phyloP scores from a whole-genome alignment of 2,329 filamentous ascomycete species.

The Aspergillus aculeatus region DNA sequence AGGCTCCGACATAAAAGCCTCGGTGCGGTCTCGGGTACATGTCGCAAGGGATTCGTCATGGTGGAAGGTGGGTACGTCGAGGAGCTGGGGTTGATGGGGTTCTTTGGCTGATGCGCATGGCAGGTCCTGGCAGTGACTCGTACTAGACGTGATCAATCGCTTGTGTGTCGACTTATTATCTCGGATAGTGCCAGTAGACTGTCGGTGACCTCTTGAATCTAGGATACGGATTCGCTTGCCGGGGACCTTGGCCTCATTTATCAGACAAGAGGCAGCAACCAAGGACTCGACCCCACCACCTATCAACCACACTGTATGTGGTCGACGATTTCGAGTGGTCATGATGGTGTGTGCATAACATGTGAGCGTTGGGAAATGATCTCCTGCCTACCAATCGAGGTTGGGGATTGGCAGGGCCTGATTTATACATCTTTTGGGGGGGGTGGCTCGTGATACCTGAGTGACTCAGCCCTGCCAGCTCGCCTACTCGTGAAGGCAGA shows the following conservation, averaged over 20 bases:
- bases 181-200: neutral
- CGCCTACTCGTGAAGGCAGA: neutral
- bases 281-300: neutral
- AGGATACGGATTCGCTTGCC: neutral
- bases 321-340: neutral
- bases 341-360: neutral
- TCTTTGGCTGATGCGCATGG: neutral
- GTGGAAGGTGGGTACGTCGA: neutral
- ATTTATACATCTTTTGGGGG: neutral
- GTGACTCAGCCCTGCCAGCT: neutral
- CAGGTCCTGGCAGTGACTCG: neutral
- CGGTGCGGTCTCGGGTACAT: neutral
- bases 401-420: neutral
- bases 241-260: neutral
- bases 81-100: neutral
- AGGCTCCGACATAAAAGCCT: neutral
- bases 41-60: neutral
- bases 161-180: neutral
- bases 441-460: neutral
- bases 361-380: neutral
- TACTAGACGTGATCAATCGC: neutral
- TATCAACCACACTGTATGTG: neutral
- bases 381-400: neutral
- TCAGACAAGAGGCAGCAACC: conserved; percentile 1
- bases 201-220: neutral